Evolutionary conservation across 1,284 basidiomycete genomes (phyloP).

Genomic region (Cutaneotrichosporon dermatis): DNA sequence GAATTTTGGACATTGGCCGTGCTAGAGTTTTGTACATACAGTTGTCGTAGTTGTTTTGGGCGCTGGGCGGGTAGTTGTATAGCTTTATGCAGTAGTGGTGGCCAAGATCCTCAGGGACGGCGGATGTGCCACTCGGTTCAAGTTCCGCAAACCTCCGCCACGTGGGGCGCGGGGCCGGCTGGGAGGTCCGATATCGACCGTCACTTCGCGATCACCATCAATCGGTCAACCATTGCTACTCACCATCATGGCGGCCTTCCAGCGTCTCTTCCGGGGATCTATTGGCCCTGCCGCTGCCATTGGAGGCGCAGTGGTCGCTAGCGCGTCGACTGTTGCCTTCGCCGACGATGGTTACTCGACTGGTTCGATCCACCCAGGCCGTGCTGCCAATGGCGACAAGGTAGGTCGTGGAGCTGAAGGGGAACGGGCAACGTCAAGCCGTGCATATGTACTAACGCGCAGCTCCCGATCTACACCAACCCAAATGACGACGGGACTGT

Average conservation of each 20-base stretch:
- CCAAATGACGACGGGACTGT: slow-evolving; percentile 53
- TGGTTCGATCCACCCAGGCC: slow-evolving; percentile 27
- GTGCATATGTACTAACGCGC: slow-evolving; percentile 1
- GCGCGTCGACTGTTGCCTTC: slow-evolving; percentile 8
- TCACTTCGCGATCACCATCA: too few relatives aligned
- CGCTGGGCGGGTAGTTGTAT: too few relatives aligned
- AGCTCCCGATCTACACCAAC: slow-evolving; percentile 75
- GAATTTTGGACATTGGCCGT: too few relatives aligned
- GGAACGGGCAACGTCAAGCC: too few relatives aligned
- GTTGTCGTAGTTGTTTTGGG: too few relatives aligned
- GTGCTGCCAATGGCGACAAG: slow-evolving; percentile 33
- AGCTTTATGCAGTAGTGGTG: too few relatives aligned
- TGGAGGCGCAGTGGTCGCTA: slow-evolving; percentile 11
- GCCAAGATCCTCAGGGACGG: too few relatives aligned
- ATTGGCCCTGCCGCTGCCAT: slow-evolving; percentile 16
- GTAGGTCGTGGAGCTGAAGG: slow-evolving; percentile 15
- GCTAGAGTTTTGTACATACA: too few relatives aligned
- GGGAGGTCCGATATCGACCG: too few relatives aligned
- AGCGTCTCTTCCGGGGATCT: slow-evolving; percentile 24
- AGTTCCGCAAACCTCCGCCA: too few relatives aligned
- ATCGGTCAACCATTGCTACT: not conserved
- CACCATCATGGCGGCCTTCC: slow-evolving; percentile 16
- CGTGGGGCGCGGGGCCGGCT: too few relatives aligned
- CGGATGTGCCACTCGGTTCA: too few relatives aligned
- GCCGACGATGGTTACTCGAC: slow-evolving; percentile 18